These are phyloP conservation scores for Sodiomyces alkalinus DNA, from an alignment of 2,329 filamentous ascomycete genomes.

Conservation along the genomic window DNA sequence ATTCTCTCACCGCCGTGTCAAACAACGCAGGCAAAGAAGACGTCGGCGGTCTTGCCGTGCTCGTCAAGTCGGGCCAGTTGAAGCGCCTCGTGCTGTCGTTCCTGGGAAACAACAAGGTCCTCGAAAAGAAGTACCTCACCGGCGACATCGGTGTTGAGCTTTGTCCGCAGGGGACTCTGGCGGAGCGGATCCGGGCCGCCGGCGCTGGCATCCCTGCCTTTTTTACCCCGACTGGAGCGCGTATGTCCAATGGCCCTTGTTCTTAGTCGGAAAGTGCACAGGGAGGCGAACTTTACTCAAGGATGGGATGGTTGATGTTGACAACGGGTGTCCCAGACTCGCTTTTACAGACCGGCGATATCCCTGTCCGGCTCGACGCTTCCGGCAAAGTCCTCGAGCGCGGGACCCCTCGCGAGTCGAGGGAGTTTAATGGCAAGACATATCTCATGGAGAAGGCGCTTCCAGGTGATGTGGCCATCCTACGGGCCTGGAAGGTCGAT, in stretches of 20 bases:
- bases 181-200: constrained; percentile 56
- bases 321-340: too few species aligned
- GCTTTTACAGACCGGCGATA: constrained; percentile 51
- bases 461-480: constrained; percentile 60
- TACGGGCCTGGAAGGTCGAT: constrained; percentile 64
- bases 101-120: constrained; percentile 60
- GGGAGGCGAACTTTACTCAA: too few species aligned
- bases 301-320: too few species aligned
- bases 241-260: too few species aligned
- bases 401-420: constrained; percentile 51
- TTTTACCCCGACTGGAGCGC: constrained; percentile 60
- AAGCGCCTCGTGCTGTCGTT: constrained; percentile 60
- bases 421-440: constrained; percentile 55
- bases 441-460: constrained; percentile 69
- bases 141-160: constrained; percentile 64
- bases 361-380: constrained; percentile 46
- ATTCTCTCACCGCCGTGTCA: constrained; percentile 59
- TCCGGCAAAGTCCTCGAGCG: constrained; percentile 46
- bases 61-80: constrained; percentile 56
- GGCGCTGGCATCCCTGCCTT: constrained; percentile 70
- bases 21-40: constrained; percentile 66
- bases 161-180: constrained; percentile 61
- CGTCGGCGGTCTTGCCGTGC: constrained; percentile 50
- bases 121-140: constrained; percentile 60
- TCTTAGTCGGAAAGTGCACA: too few species aligned